phyloP scores from a whole-genome alignment of 2,329 filamentous ascomycete genomes.

The Rutstroemia sp. region DNA sequence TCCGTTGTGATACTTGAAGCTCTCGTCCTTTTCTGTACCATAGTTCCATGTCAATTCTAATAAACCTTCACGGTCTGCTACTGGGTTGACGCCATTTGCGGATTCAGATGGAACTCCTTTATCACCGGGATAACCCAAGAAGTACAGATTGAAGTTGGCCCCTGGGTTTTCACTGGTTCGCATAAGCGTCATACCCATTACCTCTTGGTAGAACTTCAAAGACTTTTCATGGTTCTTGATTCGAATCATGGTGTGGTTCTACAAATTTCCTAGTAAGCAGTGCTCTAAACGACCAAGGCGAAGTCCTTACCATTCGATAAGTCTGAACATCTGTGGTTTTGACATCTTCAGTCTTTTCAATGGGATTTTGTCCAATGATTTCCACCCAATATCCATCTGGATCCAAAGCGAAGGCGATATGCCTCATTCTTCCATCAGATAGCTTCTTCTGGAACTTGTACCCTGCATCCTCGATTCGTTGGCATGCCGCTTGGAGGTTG shows the following conservation, averaged over 20 bases:
- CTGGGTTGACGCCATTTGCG: slow-evolving; percentile 48
- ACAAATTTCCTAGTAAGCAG: slow-evolving; percentile 9
- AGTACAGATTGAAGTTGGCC: slow-evolving; percentile 83
- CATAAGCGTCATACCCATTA: slow-evolving; percentile 80
- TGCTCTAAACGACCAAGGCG: too few species aligned
- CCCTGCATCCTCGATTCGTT: slow-evolving; percentile 80
- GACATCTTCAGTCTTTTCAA: slow-evolving; percentile 65
- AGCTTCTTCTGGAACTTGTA: slow-evolving; percentile 96
- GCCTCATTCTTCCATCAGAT: slow-evolving; percentile 75
- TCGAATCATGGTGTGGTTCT: slow-evolving; percentile 92
- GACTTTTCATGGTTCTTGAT: slow-evolving; percentile 75
- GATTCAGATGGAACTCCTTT: slow-evolving; percentile 46
- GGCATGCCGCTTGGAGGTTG: slow-evolving; percentile 81
- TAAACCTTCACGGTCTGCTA: slow-evolving; percentile 69
- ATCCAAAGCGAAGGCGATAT: slow-evolving; percentile 86
- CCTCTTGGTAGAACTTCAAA: slow-evolving; percentile 74
- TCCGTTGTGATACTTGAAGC: slow-evolving; percentile 84
- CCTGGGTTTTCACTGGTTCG: slow-evolving; percentile 63
- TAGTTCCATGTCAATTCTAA: slow-evolving; percentile 86
- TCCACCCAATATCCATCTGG: slow-evolving; percentile 85
- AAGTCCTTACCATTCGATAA: slow-evolving; percentile 57
- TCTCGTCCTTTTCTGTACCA: slow-evolving; percentile 76
- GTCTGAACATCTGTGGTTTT: slow-evolving; percentile 65
- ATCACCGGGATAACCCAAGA: slow-evolving; percentile 68
- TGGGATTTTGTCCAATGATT: slow-evolving; percentile 63